Evolutionary conservation across 2,329 filamentous ascomycete species (phyloP), one percentile per base, ranked within the genome.

Genomic region (Ophiostoma ips): DNA sequence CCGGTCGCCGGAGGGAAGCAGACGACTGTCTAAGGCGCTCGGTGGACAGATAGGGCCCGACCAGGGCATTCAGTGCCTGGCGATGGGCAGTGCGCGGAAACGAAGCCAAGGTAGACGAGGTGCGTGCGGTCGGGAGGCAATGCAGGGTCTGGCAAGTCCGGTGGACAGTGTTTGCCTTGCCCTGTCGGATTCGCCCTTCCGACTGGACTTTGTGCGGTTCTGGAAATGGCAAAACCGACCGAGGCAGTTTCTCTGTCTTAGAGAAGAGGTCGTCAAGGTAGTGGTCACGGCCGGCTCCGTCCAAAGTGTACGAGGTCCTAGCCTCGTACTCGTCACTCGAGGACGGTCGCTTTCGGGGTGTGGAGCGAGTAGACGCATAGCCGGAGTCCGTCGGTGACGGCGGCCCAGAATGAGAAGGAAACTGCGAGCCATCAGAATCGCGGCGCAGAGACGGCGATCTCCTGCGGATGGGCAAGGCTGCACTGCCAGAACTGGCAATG

Each of bases 1-100:
- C 73, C 3, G 67, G 62, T 5, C 16, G 28, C 28, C 5, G 53
- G 52, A 9, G 58, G 59, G 11, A 62, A 33, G 8, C 58, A 12
- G 38, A 4, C 50, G 48, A 3, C 52, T 51, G 12, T 34, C 3
- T 1, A 19, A 36, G 44, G 45, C 16, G 10, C 3, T 9, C 18
- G n/a, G 12, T 45, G 31, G 43, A 15, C 11, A 43, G 24, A n/a
- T 43, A 43, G 13, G 24, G 40, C 5, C 24, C 40, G 13, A 43
- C 15, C 6, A 43, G 40, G 1, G 24, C 16, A 24, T 43, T 43
- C 8, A 28, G 40, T 12, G 24, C 40, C 5, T 31, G 52, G 11
- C 52, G 55, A 36, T 52, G 49, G 3, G 50, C 43, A 15, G 51
- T 21, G 18, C 47, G 53, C 3, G 49, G 31, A 7, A 48, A 9